A percentile compares a stretch with the other conserved stretches of the same genome.
These are phyloP conservation scores for Teratosphaeria nubilosa DNA, from an alignment of 2,329 filamentous ascomycete species.

Conservation along the genomic window DNA sequence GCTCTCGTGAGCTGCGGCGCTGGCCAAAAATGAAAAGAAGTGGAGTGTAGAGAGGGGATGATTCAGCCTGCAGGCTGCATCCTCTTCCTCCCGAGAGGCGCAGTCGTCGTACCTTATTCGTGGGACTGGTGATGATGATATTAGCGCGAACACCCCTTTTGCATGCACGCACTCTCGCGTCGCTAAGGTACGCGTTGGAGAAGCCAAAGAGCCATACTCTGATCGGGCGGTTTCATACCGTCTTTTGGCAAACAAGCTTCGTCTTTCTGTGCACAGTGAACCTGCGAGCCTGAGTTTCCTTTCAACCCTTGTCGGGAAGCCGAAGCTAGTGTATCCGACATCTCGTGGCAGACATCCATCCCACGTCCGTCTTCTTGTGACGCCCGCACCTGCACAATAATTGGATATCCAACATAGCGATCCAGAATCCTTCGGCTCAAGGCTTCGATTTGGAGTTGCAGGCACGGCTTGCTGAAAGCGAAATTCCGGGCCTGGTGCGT, in stretches of 20 bases:
- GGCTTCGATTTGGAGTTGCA: neutral
- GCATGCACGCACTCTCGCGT: neutral
- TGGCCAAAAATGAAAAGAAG: neutral
- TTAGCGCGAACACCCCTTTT: neutral
- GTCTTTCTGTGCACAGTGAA: neutral
- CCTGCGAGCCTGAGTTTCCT: neutral
- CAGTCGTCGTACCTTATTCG: neutral
- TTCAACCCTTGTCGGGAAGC: neutral
- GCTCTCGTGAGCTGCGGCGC: neutral
- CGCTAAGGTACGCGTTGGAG: neutral
- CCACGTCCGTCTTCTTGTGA: neutral
- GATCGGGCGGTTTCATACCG: neutral
- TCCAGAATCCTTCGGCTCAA: neutral
- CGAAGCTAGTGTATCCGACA: neutral
- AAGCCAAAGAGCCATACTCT: neutral
- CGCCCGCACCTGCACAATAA: neutral
- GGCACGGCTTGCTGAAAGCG: neutral
- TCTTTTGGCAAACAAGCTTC: neutral
- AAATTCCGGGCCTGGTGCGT: neutral
- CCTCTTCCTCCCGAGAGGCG: neutral
- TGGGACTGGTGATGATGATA: neutral
- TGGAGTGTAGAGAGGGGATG: neutral
- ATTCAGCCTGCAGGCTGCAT: neutral
- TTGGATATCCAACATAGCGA: neutral
- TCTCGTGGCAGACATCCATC: neutral